Evolutionary conservation across 805 yeast genomes (phyloP), one percentile per base, ranked within the genome.

Genomic region (Cyberlindnera mrakii): DNA sequence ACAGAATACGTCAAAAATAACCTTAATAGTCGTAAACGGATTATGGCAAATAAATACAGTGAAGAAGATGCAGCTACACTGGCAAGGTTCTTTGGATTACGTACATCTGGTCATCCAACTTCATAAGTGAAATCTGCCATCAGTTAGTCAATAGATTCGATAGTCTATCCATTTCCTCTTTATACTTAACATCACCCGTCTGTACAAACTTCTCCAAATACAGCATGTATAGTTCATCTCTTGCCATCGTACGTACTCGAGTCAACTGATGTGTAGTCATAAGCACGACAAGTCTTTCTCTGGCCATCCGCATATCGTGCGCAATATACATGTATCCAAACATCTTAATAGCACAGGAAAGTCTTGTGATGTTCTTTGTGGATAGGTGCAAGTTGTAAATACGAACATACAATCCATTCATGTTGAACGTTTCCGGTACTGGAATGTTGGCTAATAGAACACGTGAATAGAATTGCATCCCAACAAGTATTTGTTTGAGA

Each of bases 301-400:
- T 34, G 11, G 57, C 50, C 50, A 52, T 54, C 31, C 13, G 40
- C 45, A 35, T 36, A 38, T 40, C 48, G 17, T 51, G 40, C 3
- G 42, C 39, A 0, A 49, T 36, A 4, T 62, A 52, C 29, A 80
- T 43, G 35, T 63, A 62, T 6, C 70, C 71, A 48, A 81, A 72
- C 0, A 78, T 47, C 40, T 65, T 60, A 5, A 79, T 54, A 0
- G 73, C 71, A 13, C 66, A 51, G 0, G 58, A 50, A 1, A 78
- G 47, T 34, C 79, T 57, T 0, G 59, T 43, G 7, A 64, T 36
- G 40, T 67, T 69, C 5, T 66, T 55, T 1, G 78, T 73, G 44
- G 72, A 72, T 30, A 82, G 61, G 42, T 80, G 82, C 30, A 78
- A 57, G 53, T 82, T 82, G 63, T 70, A 78, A 5, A 75, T 59